Base-by-base conservation (phyloP, 371 early-diverging fungal species). In the Lichtheimia hyalospora region DNA sequence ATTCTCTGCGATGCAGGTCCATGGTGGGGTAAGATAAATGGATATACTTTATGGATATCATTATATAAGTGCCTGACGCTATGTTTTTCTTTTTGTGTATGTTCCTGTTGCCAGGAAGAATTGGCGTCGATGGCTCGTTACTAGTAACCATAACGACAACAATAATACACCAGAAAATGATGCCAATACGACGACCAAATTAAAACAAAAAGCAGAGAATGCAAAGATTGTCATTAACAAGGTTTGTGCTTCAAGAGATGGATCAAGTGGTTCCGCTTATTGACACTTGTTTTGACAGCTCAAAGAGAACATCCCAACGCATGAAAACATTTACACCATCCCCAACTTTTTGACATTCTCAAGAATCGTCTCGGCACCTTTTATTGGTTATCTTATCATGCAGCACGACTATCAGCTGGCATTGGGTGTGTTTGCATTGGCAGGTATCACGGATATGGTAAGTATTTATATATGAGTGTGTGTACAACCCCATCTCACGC, bases 381-480 rank as follows among this genome's bases (percentile, higher is more conserved):
- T 88, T 49, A 87, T 97, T 54, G 96, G 98, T 18, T 90, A 92
- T 65, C 81, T 93, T 34, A 93, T 97, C 55, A 71, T 92, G 2
- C 75, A 87, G 42, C 86, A 90, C 8, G 64, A 89, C 2, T 91
- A 87, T 71, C 70, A 69, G 3, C 60, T 73, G 41, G 97, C 95
- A 34, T 78, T 90, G 34, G 79, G 80, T 14, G 73, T 90, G 14
- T 92, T 96, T 67, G 84, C 86, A 15, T 70, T 89, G 20, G 89
- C 95, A 43, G 92, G 94, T 12, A 65, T 92, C 52, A 92, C 98
- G 0, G 98, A 97, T 74, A 74, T 90, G 73, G 89, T 87, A 80
- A 71, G 75, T 16, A 25, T 18, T 5, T 5, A 1, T 20, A 14
- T 14, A 25, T 24, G 25, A 1, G 25, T n/a, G 21, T n/a, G 20